phyloP scores from a whole-genome alignment of 805 yeast genomes.

The Ascoidea asiatica region DNA sequence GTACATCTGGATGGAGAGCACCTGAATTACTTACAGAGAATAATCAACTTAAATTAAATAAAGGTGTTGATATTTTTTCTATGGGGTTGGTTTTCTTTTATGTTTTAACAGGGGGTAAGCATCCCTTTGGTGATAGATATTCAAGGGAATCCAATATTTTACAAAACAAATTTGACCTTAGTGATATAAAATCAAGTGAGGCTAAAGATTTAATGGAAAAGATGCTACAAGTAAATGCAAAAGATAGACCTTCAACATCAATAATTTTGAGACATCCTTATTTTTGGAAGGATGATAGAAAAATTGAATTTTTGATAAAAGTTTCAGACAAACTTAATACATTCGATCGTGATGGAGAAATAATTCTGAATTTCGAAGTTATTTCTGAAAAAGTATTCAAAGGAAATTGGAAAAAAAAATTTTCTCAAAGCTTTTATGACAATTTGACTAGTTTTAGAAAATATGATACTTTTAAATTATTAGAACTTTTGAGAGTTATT shows the following conservation, averaged over 20 bases:
- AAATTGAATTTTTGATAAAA: conserved; percentile 70
- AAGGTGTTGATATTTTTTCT: conserved; percentile 88
- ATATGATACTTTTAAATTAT: conserved; percentile 61
- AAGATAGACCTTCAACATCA: conserved; percentile 54
- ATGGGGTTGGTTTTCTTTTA: conserved; percentile 91
- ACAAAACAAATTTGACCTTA: conserved; percentile 43
- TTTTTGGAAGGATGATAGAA: conserved; percentile 68
- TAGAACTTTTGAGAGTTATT: conserved; percentile 80
- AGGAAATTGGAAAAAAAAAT: conserved; percentile 57
- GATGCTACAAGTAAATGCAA: conserved; percentile 65
- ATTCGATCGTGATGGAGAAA: conserved; percentile 56
- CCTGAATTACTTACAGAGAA: conserved; percentile 60
- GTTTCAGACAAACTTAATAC: conserved; percentile 87
- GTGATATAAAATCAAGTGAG: conserved; percentile 33
- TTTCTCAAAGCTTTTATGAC: conserved; percentile 62
- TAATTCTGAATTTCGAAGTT: conserved; percentile 41
- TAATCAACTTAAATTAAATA: conserved; percentile 15
- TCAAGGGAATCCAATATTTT: conserved; percentile 81
- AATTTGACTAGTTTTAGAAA: conserved; percentile 87
- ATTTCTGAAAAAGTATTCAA: conserved; percentile 30
- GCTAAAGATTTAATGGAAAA: conserved; percentile 56
- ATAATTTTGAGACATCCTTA: conserved; percentile 70
- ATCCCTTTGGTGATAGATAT: conserved; percentile 93
- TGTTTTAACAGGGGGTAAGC: conserved; percentile 68
- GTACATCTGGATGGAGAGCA: conserved; percentile 98